phyloP scores from a whole-genome alignment of 1,139 yeast species.

The Lodderomyces theae region DNA sequence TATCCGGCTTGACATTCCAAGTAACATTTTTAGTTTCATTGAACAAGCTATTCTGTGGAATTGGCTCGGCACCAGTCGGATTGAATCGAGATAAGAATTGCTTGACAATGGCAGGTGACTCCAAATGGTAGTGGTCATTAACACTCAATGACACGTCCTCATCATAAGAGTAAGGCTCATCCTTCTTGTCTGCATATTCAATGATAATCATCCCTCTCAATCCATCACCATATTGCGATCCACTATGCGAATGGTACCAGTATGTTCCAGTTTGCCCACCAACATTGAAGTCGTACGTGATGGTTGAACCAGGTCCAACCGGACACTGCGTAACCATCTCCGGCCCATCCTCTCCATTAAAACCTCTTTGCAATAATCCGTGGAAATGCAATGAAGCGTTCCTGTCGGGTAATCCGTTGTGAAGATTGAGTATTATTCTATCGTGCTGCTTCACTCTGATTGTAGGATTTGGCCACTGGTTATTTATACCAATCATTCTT shows the following conservation, averaged over 20 bases:
- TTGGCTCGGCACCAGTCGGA: slow-evolving; percentile 97
- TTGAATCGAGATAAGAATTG: slow-evolving; percentile 67
- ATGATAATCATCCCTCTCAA: slow-evolving; percentile 79
- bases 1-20: slow-evolving; percentile 72
- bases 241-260: slow-evolving; percentile 94
- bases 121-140: slow-evolving; percentile 83
- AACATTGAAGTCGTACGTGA: slow-evolving; percentile 78
- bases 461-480: slow-evolving; percentile 82
- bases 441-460: slow-evolving; percentile 74
- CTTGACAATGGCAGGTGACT: slow-evolving; percentile 49
- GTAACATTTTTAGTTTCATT: slow-evolving; percentile 75
- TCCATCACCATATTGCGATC: slow-evolving; percentile 89
- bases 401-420: slow-evolving; percentile 62
- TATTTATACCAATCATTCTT: slow-evolving; percentile 75
- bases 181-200: slow-evolving; percentile 50
- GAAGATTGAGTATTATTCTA: slow-evolving; percentile 62
- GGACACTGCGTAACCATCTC: slow-evolving; percentile 87
- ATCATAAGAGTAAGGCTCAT: slow-evolving; percentile 60
- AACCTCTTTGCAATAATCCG: slow-evolving; percentile 79
- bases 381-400: slow-evolving; percentile 88
- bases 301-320: slow-evolving; percentile 67
- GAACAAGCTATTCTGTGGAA: slow-evolving; percentile 75
- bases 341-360: slow-evolving; percentile 83
- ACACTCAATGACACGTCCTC: slow-evolving; percentile 69
- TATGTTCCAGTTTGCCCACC: slow-evolving; percentile 78